Evolutionary conservation across 768 basidiomycete genomes (phyloP).

Genomic region (Suillus subalutaceus): DNA sequence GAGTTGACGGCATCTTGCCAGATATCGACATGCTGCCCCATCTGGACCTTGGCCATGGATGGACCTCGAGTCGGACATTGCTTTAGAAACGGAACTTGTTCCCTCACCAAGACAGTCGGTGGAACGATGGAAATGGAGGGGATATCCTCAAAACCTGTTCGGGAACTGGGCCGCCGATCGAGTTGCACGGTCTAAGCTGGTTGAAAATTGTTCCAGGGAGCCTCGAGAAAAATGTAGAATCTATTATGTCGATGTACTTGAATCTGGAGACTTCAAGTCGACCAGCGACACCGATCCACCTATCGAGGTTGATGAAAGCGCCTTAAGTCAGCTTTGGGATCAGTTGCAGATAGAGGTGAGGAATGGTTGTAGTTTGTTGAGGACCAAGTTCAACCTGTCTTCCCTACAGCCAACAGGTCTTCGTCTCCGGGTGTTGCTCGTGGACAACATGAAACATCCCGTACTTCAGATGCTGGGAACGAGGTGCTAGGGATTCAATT

Average conservation of each 20-base stretch:
- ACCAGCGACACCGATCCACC: background rate
- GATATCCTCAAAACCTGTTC: slow-evolving; percentile 48
- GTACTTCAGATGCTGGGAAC: slow-evolving; percentile 54
- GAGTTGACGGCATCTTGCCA: background rate
- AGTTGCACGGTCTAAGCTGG: slow-evolving; percentile 29
- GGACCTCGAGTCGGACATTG: slow-evolving; percentile 5
- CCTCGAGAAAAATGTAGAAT: slow-evolving; percentile 10
- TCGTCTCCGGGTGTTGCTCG: slow-evolving; percentile 37
- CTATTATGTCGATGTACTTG: slow-evolving; percentile 42
- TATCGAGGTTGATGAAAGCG: slow-evolving; percentile 16
- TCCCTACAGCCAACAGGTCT: slow-evolving; percentile 19
- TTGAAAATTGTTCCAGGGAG: slow-evolving; percentile 4
- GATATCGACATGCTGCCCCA: slow-evolving; percentile 42
- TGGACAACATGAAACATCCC: slow-evolving; percentile 48
- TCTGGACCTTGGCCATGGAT: slow-evolving; percentile 40
- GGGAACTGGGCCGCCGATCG: slow-evolving; percentile 51
- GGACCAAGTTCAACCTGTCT: background rate
- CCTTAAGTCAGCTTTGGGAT: slow-evolving; percentile 23
- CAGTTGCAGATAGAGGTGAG: slow-evolving; percentile 21
- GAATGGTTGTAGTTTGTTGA: background rate
- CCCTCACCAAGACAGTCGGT: slow-evolving; percentile 1
- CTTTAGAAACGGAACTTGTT: slow-evolving; percentile 11
- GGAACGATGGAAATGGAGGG: slow-evolving; percentile 21
- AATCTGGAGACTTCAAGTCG: slow-evolving; percentile 37
- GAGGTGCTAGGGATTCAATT: slow-evolving; percentile 34